Base-by-base conservation (phyloP, 176 grass and related monocot genomes). In the Avena eriantha region DNA sequence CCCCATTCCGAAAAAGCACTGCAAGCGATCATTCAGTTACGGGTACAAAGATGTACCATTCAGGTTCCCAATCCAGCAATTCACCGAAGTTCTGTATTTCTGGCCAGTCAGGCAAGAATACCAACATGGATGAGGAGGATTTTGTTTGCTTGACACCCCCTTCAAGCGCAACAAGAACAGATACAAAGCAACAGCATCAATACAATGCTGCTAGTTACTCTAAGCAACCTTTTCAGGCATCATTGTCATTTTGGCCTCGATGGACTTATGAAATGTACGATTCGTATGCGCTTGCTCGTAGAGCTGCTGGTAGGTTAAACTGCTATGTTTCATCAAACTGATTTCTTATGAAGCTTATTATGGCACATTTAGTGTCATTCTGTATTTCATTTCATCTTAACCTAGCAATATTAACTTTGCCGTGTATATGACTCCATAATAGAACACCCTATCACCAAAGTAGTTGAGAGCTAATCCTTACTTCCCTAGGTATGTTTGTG, bases 201-300 rank as follows among this genome's bases (percentile, higher is more conserved):
- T 83, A 80, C 54, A 65, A 67, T 70, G 84, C 68, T 60, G 54
- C 56, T 39, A 76, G 63, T 50, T 70, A 82, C 24, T 79, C 71
- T 69, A 92, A 87, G 65, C 73, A 90, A 64, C 81, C 59, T 56
- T 94, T 82, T 80, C 78, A 85, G 69, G 85, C 87, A 29, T 83
- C 93, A 56, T 61, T 98, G 88, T 86, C 97, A 39, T 98, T 92
- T 90, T 95, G 94, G 94, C 97, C 97, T 86, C 87, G 17, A 58
- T 98, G 97, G 97, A 83, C 80, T 84, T 98, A 96, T 90, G 81
- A 98, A 86, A 96, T 98, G 94, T 94, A 94, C 14, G 97, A 96
- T 54, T 89, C 97, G 19, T 96, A 93, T 90, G 78, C 87, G 66
- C 97, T 98, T 79, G 97, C 94, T 83, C 89, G 59, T 73, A 91